A percentile compares a stretch with the other conserved stretches of the same genome.
Conservation (phyloP, 345 rosid genomes). For the Arabidopsis thaliana region DNA sequence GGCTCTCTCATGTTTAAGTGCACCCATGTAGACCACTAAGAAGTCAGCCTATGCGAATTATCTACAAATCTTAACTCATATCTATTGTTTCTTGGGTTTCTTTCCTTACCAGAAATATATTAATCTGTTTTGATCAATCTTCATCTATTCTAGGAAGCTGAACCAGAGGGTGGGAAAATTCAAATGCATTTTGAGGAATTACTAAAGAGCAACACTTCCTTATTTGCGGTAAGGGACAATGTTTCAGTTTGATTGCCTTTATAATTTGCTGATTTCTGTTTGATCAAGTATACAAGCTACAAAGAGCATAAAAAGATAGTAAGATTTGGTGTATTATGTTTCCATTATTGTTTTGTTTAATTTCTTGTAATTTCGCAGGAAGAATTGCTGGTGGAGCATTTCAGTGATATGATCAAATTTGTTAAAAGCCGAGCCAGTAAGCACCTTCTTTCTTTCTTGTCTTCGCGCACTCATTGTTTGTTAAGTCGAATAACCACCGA, state of each 20-base stretch:
- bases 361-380: constrained; percentile 56
- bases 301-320: neutral
- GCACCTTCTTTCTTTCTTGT: constrained; percentile 39
- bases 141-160: constrained; percentile 70
- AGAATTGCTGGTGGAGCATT: constrained; percentile 87
- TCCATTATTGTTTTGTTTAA: neutral
- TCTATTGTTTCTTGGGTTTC: neutral
- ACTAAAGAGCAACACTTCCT: constrained; percentile 80
- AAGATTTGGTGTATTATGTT: neutral
- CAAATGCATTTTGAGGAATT: constrained; percentile 89
- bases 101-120: neutral
- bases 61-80: constrained; percentile 13
- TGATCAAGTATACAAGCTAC: neutral
- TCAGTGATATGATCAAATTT: constrained; percentile 82
- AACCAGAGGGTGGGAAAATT: constrained; percentile 91
- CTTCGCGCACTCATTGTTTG: neutral
- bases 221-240: constrained; percentile 71
- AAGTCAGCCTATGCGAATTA: constrained; percentile 2
- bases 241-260: constrained; percentile 10
- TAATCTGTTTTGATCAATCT: constrained; percentile 16
- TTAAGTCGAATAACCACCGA: constrained; percentile 2
- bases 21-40: constrained; percentile 1
- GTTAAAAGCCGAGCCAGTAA: constrained; percentile 86
- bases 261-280: neutral
- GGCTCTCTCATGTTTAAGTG: constrained; percentile 4